These are phyloP conservation scores for Ceratocystis harringtonii DNA, from an alignment of 2,329 filamentous ascomycete species.

Conservation along the genomic window DNA sequence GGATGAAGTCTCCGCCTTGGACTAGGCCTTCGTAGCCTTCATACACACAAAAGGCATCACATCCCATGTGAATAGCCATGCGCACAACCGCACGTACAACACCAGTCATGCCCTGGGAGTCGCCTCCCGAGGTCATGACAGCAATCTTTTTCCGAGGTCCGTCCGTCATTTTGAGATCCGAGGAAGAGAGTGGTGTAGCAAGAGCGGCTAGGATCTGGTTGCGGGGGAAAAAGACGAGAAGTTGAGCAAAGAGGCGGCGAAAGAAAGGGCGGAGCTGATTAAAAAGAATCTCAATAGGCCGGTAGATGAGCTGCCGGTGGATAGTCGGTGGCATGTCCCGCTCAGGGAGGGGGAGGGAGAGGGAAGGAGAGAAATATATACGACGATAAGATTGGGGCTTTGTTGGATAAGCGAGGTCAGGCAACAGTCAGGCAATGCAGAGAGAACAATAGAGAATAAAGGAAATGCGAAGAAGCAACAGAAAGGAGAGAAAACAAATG, in stretches of 20 bases:
- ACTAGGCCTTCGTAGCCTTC: slow-evolving; percentile 96
- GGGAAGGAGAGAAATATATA: neutral
- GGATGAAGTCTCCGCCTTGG: slow-evolving; percentile 74
- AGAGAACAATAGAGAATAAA: slow-evolving; percentile 1
- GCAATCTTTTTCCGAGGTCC: slow-evolving; percentile 53
- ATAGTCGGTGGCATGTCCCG: slow-evolving; percentile 15
- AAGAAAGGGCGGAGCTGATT: slow-evolving; percentile 22
- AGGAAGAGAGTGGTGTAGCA: slow-evolving; percentile 7
- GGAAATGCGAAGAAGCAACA: neutral
- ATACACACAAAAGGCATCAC: slow-evolving; percentile 67
- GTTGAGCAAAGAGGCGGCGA: slow-evolving; percentile 13
- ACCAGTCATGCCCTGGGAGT: slow-evolving; percentile 90
- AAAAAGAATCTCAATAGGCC: slow-evolving; percentile 23
- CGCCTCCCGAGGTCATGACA: slow-evolving; percentile 87
- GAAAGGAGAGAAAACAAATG: neutral
- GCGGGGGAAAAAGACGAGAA: slow-evolving; percentile 15
- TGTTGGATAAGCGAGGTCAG: neutral
- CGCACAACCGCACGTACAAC: slow-evolving; percentile 81
- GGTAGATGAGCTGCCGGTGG: slow-evolving; percentile 20
- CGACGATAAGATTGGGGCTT: too few species aligned
- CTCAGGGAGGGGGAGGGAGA: slow-evolving; percentile 2
- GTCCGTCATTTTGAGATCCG: slow-evolving; percentile 27
- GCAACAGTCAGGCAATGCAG: neutral
- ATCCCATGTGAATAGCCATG: slow-evolving; percentile 73
- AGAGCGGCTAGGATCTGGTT: slow-evolving; percentile 15